Evolutionary conservation across 768 basidiomycete genomes (phyloP), one percentile per base, ranked within the genome.

Genomic region (Lanmaoa rubissima): DNA sequence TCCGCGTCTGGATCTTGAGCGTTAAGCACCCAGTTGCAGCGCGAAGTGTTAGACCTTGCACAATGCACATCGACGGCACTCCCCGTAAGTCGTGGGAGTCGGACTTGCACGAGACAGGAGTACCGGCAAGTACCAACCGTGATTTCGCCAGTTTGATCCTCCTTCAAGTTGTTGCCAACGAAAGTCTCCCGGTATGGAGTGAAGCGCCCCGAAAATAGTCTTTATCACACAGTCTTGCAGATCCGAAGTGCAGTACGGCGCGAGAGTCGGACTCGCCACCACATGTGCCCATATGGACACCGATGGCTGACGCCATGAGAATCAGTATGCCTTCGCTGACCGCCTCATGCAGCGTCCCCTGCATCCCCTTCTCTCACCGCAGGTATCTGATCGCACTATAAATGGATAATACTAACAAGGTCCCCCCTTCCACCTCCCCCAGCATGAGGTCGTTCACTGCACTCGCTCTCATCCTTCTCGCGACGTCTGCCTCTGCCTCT

Each of bases 401-500:
- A 61, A 61, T 51, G 48, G 16, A 26, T 1, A 11, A 19, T 13
- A 39, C 12, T 0, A 9, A 58, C 31, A 38, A 4, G 17, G 3
- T 8, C 17, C 24, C 32, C n/a, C 8, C 45, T 26, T 38, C 16
- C 36, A 8, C 46, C 34, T 21, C 21, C 21, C 12, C 50, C 48
- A 39, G 17, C 38, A 67, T 67, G 67, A 47, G 39, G 49, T 55
- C 58, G 16, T 52, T 62, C 36, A 16, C 43, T 35, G 38, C 52
- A 2, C 40, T 63, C 40, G 39, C 55, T 28, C n/a, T 51, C 9
- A 31, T 24, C 19, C 34, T 63, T 8, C 36, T 68, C 40, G 52
- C 54, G 13, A 43, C 46, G 2, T 58, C 46, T 45, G 43, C 19
- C 17, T 58, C 49, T 36, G 58, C 63, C 3, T 55, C 50, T 4